These are phyloP conservation scores for Trifolium fragiferum DNA, from an alignment of 306 rosid species.

Conservation along the genomic window DNA sequence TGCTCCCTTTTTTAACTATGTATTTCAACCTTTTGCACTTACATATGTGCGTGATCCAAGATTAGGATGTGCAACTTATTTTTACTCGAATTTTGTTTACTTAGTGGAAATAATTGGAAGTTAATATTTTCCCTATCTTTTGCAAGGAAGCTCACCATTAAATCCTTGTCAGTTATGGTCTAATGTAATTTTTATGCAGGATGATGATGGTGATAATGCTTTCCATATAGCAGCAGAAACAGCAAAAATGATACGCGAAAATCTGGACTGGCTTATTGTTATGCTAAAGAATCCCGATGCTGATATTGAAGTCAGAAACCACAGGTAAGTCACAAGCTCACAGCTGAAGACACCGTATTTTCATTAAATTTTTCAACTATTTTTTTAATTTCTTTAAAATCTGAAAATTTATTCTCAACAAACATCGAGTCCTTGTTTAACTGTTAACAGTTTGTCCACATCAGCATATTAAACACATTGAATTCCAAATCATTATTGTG, in stretches of 20 bases:
- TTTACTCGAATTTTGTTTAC: constrained; percentile 24
- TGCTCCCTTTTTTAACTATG: constrained; percentile 20
- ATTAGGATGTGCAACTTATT: constrained; percentile 4
- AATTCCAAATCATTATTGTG: constrained; percentile 20
- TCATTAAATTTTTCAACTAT: neutral
- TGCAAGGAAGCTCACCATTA: constrained; percentile 11
- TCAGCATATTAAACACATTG: constrained; percentile 32
- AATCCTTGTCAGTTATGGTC: constrained; percentile 27
- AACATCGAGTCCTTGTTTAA: constrained; percentile 17
- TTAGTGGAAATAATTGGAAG: constrained; percentile 28
- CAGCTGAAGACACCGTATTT: constrained; percentile 19
- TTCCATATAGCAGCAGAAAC: constrained; percentile 97
- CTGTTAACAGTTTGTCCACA: constrained; percentile 13
- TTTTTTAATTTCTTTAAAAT: neutral
- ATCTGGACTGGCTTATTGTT: constrained; percentile 90
- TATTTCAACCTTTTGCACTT: constrained; percentile 22
- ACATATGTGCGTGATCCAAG: constrained; percentile 11
- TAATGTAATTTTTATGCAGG: constrained; percentile 57
- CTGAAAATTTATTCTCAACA: constrained; percentile 25
- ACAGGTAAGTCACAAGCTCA: constrained; percentile 63
- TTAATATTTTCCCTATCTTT: constrained; percentile 16
- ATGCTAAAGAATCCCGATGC: constrained; percentile 89
- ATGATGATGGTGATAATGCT: constrained; percentile 96
- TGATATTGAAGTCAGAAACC: constrained; percentile 88
- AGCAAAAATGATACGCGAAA: constrained; percentile 95